Base-by-base conservation (phyloP, 129 eudicot genomes). In the Flaveria bidentis region DNA sequence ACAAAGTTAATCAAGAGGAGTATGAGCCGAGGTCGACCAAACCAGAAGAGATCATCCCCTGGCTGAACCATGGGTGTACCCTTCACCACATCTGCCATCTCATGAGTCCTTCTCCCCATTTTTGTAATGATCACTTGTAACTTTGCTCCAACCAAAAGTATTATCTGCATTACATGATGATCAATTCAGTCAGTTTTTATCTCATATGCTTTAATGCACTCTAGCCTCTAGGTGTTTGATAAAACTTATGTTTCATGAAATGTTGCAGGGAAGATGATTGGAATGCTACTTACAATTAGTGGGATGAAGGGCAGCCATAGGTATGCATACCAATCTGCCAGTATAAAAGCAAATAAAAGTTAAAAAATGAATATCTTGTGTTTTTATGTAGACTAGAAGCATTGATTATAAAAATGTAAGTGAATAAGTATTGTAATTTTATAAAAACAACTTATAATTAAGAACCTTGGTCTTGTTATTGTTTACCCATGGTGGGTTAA, bases 1-100 rank as follows among this genome's bases (percentile, higher is more conserved):
- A 91, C 87, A 17, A 85, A 84, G 74, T 88, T 83, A 71, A 91
- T 87, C 71, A 90, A 76, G 73, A 80, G 85, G 76, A 87, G 93
- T 25, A 90, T 9, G 60, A 90, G 85, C 8, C 74, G 57, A 6
- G 97, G 96, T 72, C 79, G 85, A 66, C 86, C 86, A 50, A 90
- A 90, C 96, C 96, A 90, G 74, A 87, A 90, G 42, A 87, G 87
- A 41, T 87, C 82, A 51, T 90, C 92, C 0, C 89, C 89, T 2
- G 92, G 90, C 26, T 78, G 68, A 72, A 90, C 90, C 52, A 71
- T 67, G 8, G 90, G 88, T 46, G 73, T 80, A 49, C 92, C 96
- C 82, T 69, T 83, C 3, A 86, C 73, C 61, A 83, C 88, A 51
- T 84, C 84, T 14, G 88, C 89, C 71, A 84, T 80, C 0, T 88